These are phyloP conservation scores for Phytophthora tentaculata DNA, from an alignment of 352 stramenopile genomes.

Conservation along the genomic window DNA sequence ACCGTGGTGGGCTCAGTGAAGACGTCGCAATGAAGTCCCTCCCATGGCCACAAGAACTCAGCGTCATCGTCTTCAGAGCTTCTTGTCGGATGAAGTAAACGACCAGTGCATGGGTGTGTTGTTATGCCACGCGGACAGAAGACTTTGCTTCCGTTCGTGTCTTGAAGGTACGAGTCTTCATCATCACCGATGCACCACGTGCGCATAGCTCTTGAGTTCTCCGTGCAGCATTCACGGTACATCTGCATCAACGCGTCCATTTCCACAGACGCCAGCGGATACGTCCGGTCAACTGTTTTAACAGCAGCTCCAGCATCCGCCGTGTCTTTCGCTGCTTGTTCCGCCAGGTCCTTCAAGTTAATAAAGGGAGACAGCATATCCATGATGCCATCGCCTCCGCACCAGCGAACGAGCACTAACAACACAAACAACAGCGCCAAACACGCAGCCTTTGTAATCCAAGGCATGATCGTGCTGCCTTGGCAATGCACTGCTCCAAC, in stretches of 20 bases:
- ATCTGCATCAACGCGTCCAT: conserved; percentile 54
- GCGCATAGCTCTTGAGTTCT: conserved; percentile 47
- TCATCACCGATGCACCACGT: conserved; percentile 67
- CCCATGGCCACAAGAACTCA: conserved; percentile 71
- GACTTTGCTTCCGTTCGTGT: background rate
- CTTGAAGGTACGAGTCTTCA: conserved; percentile 16
- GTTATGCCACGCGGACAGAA: conserved; percentile 53
- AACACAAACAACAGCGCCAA: conserved; percentile 16
- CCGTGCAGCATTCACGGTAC: conserved; percentile 53
- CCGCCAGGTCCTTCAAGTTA: conserved; percentile 38
- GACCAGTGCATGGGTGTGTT: conserved; percentile 73
- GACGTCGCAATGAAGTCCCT: conserved; percentile 69
- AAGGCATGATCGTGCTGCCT: conserved; percentile 6
- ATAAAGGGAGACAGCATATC: conserved; percentile 49
- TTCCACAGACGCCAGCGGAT: conserved; percentile 53
- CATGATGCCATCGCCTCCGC: conserved; percentile 34
- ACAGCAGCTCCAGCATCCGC: conserved; percentile 8
- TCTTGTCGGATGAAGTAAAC: conserved; percentile 45
- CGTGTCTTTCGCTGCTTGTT: conserved; percentile 25
- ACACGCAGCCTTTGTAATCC: background rate
- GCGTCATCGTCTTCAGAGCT: conserved; percentile 11
- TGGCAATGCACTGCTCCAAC: background rate
- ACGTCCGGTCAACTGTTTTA: conserved; percentile 53
- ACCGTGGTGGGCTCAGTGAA: conserved; percentile 74
- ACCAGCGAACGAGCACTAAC: conserved; percentile 7